Evolutionary conservation across 352 stramenopile genomes (phyloP).

Genomic region (Phytophthora cajani): DNA sequence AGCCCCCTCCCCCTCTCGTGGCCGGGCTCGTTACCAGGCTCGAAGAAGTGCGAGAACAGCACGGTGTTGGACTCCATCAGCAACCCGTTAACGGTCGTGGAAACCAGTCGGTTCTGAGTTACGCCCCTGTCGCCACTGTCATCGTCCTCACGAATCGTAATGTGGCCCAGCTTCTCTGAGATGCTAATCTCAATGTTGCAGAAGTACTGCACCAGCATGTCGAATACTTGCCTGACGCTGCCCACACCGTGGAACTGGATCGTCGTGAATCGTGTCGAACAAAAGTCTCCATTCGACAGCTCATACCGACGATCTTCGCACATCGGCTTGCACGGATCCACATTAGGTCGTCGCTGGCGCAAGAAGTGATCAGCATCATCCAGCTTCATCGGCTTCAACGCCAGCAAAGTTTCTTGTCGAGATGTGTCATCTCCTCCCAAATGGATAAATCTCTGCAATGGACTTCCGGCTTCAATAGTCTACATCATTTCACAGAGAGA

Average conservation of each 20-base stretch:
- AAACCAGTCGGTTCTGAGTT: constrained; percentile 44
- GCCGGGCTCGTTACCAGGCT: constrained; percentile 13
- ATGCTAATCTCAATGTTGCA: constrained; percentile 54
- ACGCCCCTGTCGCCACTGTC: constrained; percentile 34
- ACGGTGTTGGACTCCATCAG: constrained; percentile 47
- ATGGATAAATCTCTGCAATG: constrained; percentile 41
- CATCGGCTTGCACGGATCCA: constrained; percentile 41
- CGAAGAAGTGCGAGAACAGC: constrained; percentile 41
- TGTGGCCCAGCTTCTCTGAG: constrained; percentile 43
- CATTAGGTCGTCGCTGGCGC: constrained; percentile 28
- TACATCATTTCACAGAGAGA: constrained; percentile 5
- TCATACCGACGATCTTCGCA: constrained; percentile 42
- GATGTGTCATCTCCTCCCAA: constrained; percentile 19
- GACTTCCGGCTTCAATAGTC: constrained; percentile 45
- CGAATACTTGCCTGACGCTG: constrained; percentile 45
- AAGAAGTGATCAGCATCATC: constrained; percentile 39
- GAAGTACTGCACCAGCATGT: constrained; percentile 42
- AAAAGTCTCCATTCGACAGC: constrained; percentile 35
- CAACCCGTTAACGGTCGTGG: constrained; percentile 36
- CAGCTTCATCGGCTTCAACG: constrained; percentile 39
- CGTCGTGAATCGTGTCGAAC: constrained; percentile 33
- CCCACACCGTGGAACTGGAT: constrained; percentile 41
- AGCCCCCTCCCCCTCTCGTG: constrained; percentile 30
- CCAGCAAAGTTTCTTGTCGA: constrained; percentile 26
- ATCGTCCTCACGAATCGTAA: constrained; percentile 52